Evolutionary conservation across 768 basidiomycete species (phyloP), one percentile per base, ranked within the genome.

Genomic region (Chalciporus sphaerocephalus): DNA sequence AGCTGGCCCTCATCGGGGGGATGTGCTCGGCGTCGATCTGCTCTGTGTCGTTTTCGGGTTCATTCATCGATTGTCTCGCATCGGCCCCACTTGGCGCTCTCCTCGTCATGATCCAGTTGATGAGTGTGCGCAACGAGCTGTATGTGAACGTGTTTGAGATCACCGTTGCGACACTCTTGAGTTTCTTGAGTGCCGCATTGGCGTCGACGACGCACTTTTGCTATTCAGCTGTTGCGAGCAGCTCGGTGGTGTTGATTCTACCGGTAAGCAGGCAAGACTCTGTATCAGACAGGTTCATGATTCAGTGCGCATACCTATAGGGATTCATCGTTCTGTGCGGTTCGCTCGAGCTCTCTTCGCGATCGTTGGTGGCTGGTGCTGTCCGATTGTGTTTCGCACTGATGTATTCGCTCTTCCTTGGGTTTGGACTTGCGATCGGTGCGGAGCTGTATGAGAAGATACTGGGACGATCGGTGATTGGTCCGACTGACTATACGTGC

Each of bases 101-200:
- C 5, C 74, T 94, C 23, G 81, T 91, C 20, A 68, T 72, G 34
- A 74, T 91, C 12, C 91, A 93, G 59, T 72, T 84, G 37, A 61
- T 88, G 36, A 81, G 83, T 12, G 77, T 79, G 6, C 75, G 81
- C 49, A 87, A 90, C 55, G 86, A 91, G 59, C 65, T 93, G 13
- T 90, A 89, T 56, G 79, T 77, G 6, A 87, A 87, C 46, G 79
- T 92, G 23, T 92, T 88, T 47, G 88, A 89, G 55, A 89, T 92
- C 49, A 87, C 85, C 11, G 76, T 91, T 40, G 83, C 91, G 4
- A 85, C 82, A 3, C 68, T 92, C 20, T 75, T 87, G 62, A 87
- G 87, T 43, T 92, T 93, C 66, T 45, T 90, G 34, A 74, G 88
- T 7, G 88, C 86, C 22, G 87, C 81, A 2, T 68, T 92, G 34